Base-by-base conservation (phyloP, 495 filamentous ascomycete species). In the Aspergillus funiculosus region DNA sequence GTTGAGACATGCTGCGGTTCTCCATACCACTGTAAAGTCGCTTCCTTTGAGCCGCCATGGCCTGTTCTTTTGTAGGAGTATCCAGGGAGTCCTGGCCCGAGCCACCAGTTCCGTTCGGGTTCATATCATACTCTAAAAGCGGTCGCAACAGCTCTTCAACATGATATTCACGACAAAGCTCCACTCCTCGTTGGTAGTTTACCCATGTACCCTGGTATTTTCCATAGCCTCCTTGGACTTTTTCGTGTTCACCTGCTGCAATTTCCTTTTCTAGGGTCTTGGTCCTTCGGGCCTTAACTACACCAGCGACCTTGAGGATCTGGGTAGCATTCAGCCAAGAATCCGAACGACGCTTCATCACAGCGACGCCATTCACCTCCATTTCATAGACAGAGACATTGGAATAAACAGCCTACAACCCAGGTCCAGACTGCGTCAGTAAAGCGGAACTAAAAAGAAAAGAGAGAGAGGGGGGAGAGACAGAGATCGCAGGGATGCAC, bases 181-280 rank as follows among this genome's bases (percentile, higher is more conserved):
- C 88, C 24, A 94, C 77, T 2, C 91, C 92, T 41, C 91, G 76
- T 30, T 86, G 80, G 58, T 91, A 96, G 52, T 84, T 87, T 41
- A 97, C 92, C 92, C 92, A 98, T 2, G 92, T 98, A 14, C 92
- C 92, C 67, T 98, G 92, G 57, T 97, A 98, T 72, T 95, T 95
- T 38, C 92, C 92, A 58, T 98, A 98, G 6, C 92, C 94, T 8
- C 92, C 92, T 59, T 98, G 92, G 6, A 98, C 91, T 70, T 97
- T 98, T 59, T 98, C 92, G 62, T 98, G 91, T 55, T 92, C 86
- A 44, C 92, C 92, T 0, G 82, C 89, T 37, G 94, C 79, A 44
- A 98, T 96, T 64, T 97, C 92, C 64, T 95, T 96, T 61, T 98
- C 92, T 30, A 98, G 72, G 6, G 96, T 91, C 66, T 98, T 98